These are phyloP conservation scores for Oryza rufipogon DNA, from an alignment of 176 grass and related monocot genomes.

Conservation along the genomic window DNA sequence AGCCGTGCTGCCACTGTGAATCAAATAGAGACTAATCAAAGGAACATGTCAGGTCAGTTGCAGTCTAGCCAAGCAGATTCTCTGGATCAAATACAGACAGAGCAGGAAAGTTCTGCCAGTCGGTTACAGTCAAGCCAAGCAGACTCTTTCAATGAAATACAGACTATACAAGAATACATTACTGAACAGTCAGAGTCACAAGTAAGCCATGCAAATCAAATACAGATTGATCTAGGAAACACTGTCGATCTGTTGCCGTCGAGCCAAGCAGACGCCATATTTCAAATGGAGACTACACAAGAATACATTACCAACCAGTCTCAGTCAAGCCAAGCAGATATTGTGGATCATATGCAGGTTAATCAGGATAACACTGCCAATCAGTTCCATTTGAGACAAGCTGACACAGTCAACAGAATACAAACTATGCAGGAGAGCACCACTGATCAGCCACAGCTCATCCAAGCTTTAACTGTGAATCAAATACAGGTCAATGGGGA, in stretches of 20 bases:
- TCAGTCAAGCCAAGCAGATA: conserved; percentile 15
- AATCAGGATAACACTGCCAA: not conserved
- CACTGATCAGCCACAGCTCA: no score
- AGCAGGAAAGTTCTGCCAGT: conserved; percentile 18
- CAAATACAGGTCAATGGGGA: not conserved
- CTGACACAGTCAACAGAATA: no score
- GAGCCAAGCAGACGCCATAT: not conserved
- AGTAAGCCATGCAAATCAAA: conserved; percentile 25
- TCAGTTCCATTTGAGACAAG: not conserved
- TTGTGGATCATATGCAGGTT: conserved; percentile 15
- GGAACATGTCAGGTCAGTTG: not conserved
- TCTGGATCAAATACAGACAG: not conserved
- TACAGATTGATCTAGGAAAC: conserved; percentile 7
- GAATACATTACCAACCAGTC: conserved; percentile 8
- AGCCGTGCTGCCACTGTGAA: conserved; percentile 19
- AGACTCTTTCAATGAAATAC: conserved; percentile 9
- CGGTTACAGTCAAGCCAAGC: conserved; percentile 17
- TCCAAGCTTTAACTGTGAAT: no score
- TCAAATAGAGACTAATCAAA: conserved; percentile 10
- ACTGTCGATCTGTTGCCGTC: not conserved
- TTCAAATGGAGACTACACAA: conserved; percentile 23
- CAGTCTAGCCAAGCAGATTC: conserved; percentile 13
- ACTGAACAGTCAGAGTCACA: not conserved
- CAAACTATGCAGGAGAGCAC: no score
- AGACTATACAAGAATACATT: conserved; percentile 25